phyloP scores from a whole-genome alignment of 345 rosid species.

The Barbarea vulgaris region DNA sequence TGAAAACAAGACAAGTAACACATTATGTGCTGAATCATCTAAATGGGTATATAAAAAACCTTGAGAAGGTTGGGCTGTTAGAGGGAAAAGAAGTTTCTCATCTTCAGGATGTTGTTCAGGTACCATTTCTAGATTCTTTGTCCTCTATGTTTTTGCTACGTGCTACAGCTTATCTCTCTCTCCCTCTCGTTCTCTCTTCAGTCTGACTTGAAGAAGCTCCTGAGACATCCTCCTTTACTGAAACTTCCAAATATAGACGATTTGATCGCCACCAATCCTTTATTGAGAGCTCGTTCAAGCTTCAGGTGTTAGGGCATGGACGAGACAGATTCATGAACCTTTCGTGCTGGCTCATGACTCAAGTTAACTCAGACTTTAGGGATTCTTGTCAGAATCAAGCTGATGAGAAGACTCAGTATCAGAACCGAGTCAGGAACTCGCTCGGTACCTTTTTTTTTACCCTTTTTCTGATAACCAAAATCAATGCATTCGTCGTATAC shows the following conservation, averaged over 20 bases:
- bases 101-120: conserved; percentile 91
- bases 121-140: conserved; percentile 29
- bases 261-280: conserved; percentile 57
- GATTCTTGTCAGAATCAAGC: conserved; percentile 3
- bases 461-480: neutral
- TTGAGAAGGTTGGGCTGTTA: conserved; percentile 80
- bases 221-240: conserved; percentile 83
- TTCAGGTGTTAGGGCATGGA: conserved; percentile 4
- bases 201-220: conserved; percentile 87
- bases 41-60: conserved; percentile 70
- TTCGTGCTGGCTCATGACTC: neutral
- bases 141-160: neutral
- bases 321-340: conserved; percentile 5
- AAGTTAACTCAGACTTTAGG: neutral
- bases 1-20: conserved; percentile 93
- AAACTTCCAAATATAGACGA: conserved; percentile 61
- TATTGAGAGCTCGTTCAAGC: conserved; percentile 35
- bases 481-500: neutral
- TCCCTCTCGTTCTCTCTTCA: conserved; percentile 29
- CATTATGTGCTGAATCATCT: conserved; percentile 80
- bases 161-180: neutral
- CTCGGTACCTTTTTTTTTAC: neutral
- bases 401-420: neutral
- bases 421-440: conserved; percentile 1
- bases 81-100: conserved; percentile 88